These are phyloP conservation scores for Pulveroboletus sp. DNA, from an alignment of 768 basidiomycete species.

Conservation along the genomic window DNA sequence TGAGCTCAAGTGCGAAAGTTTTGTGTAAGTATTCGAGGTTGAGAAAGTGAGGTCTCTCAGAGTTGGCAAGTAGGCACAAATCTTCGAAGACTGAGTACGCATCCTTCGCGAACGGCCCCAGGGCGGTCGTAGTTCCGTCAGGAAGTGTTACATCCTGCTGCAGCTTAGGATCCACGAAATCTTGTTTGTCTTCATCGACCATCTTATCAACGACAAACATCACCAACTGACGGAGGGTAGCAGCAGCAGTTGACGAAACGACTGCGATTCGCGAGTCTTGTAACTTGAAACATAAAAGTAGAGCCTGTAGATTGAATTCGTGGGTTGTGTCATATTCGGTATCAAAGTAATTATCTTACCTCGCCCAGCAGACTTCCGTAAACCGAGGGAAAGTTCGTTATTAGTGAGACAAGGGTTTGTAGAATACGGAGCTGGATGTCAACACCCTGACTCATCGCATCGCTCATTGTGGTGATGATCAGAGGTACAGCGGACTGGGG, in stretches of 20 bases:
- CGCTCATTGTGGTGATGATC: slow-evolving; percentile 80
- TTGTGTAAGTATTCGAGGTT: slow-evolving; percentile 80
- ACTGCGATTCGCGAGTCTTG: slow-evolving; percentile 96
- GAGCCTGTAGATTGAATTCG: slow-evolving; percentile 50
- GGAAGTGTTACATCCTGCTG: slow-evolving; percentile 54
- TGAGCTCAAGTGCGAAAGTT: slow-evolving; percentile 94
- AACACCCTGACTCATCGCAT: slow-evolving; percentile 89
- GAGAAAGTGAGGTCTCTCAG: slow-evolving; percentile 76
- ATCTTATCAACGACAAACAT: slow-evolving; percentile 99
- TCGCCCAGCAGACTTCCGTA: slow-evolving; percentile 79
- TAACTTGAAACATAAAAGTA: slow-evolving; percentile 91
- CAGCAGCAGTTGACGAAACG: slow-evolving; percentile 95
- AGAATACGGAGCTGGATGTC: slow-evolving; percentile 95
- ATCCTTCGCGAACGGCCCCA: slow-evolving; percentile 78
- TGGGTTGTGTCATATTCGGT: accelerated
- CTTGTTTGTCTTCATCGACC: slow-evolving; percentile 63
- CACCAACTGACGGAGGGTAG: slow-evolving; percentile 90
- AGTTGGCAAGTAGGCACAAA: slow-evolving; percentile 82
- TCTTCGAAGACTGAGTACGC: slow-evolving; percentile 90
- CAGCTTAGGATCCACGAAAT: slow-evolving; percentile 15
- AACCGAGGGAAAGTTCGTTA: slow-evolving; percentile 82
- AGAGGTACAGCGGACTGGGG: slow-evolving; percentile 72
- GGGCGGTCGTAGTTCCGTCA: slow-evolving; percentile 55
- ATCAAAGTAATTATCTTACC: slow-evolving; percentile 43
- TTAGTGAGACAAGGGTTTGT: slow-evolving; percentile 85